phyloP scores from a whole-genome alignment of 2,329 filamentous ascomycete genomes.

The Fusarium sp. region DNA sequence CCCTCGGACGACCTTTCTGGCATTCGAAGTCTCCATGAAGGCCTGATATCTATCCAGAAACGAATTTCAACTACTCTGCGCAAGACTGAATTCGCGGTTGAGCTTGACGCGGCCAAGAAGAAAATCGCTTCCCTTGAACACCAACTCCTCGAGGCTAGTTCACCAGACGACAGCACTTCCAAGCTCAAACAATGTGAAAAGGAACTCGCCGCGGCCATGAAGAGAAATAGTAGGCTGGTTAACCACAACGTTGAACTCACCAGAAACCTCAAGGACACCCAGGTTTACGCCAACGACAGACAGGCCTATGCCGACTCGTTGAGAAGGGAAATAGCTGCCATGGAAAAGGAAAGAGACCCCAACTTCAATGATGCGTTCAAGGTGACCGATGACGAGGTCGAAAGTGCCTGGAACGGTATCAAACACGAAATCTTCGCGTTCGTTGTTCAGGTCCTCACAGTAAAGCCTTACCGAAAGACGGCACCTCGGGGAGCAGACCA shows the following conservation, averaged over 20 bases:
- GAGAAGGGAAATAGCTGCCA: background rate
- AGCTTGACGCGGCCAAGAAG: background rate
- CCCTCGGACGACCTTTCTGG: background rate
- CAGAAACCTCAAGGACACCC: background rate
- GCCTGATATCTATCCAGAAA: background rate
- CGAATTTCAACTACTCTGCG: background rate
- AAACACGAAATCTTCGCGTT: slow-evolving; percentile 10
- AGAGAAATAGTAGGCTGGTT: background rate
- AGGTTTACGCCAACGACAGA: background rate
- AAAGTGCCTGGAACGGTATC: background rate
- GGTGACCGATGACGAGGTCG: slow-evolving; percentile 7
- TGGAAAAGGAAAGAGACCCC: background rate
- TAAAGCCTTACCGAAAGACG: background rate
- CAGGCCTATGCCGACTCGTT: background rate
- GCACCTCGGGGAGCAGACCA: background rate
- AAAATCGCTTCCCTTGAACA: background rate
- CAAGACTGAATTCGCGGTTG: background rate
- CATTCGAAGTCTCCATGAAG: background rate
- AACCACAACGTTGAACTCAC: background rate
- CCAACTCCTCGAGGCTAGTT: background rate
- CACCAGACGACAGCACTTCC: background rate
- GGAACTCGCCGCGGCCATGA: background rate
- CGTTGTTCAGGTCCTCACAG: background rate
- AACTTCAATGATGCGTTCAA: background rate
- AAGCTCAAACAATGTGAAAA: background rate